phyloP scores from a whole-genome alignment of 768 basidiomycete species.

The Suillus sp. region DNA sequence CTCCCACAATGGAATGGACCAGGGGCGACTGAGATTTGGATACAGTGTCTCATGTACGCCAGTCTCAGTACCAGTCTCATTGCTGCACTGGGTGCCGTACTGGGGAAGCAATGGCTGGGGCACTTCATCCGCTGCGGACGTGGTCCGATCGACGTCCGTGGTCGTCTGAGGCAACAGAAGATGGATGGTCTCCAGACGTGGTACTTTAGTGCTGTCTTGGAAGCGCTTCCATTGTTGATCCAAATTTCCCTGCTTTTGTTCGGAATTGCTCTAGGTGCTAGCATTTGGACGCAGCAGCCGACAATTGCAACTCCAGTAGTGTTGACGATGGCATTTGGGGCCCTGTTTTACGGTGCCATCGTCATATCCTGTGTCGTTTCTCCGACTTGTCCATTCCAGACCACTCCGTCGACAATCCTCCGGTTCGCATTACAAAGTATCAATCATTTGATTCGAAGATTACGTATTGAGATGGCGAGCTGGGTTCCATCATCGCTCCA shows the following conservation, averaged over 20 bases:
- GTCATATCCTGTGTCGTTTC: slow-evolving; percentile 10
- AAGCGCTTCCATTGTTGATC: slow-evolving; percentile 14
- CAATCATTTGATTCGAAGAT: neutral
- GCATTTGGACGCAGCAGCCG: slow-evolving; percentile 10
- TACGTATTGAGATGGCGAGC: neutral
- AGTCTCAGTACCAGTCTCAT: slow-evolving; percentile 27
- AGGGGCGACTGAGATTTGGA: slow-evolving; percentile 10
- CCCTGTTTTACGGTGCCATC: neutral
- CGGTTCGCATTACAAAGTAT: neutral
- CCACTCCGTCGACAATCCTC: neutral
- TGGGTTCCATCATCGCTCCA: neutral
- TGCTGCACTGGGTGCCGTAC: slow-evolving; percentile 26
- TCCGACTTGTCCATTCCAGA: slow-evolving; percentile 14
- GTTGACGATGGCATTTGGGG: slow-evolving; percentile 4
- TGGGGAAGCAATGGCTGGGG: slow-evolving; percentile 32
- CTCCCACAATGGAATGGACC: slow-evolving; percentile 19
- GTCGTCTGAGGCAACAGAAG: slow-evolving; percentile 12
- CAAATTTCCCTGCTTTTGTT: slow-evolving; percentile 18
- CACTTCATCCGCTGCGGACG: slow-evolving; percentile 22
- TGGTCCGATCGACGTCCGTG: slow-evolving; percentile 23
- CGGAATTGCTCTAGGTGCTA: slow-evolving; percentile 13
- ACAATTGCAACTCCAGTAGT: slow-evolving; percentile 9
- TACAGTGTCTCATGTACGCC: slow-evolving; percentile 24
- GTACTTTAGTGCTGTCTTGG: slow-evolving; percentile 17
- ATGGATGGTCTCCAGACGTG: slow-evolving; percentile 17